Base-by-base conservation (phyloP, 192 early-diverging fungal species). In the Umbelopsis vinacea region DNA sequence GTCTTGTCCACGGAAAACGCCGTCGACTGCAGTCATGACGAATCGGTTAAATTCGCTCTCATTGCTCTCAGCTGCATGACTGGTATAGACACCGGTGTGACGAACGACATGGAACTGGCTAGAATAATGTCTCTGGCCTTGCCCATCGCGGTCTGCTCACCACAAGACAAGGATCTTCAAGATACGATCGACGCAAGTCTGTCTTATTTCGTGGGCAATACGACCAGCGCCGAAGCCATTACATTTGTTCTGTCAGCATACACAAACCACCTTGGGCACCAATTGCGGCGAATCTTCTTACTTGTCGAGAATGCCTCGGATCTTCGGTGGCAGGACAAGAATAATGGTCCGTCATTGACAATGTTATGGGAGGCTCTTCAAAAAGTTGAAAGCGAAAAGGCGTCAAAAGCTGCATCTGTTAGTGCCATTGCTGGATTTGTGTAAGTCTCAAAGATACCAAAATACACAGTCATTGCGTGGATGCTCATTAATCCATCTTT, bases 251-350 rank as follows among this genome's bases (percentile, higher is more conserved):
- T 43, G n/a, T 70, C 54, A 21, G 37, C 71, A 23, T 10, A 52
- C 3, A 22, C 74, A 47, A 15, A 71, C n/a, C 52, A 63, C 5
- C 60, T 70, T 0, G 35, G 53, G 21, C 40, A 67, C 21, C 55
- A 67, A 12, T 37, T 71, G 52, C 53, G 77, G 17, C 47, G 69
- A 5, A 23, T 73, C 37, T 52, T 71, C 29, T 54, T 52, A 11
- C 37, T 74, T 14, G 46, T 79, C 6, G 77, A 79, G 17, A 73
- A 79, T 68, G 46, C 55, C 1, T 37, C 74, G 6, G 77, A 79
- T 45, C 46, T 71, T 11, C 46, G 77, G 17, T 74, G 73, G 14
- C 68, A 54, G 21, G 23, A 60, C 11, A 74, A 66, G 7, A 73
- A 69, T 33, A 43, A 46, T 4, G 57, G 60, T 14, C 54, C 40